These are phyloP conservation scores for Selaginella moellendorffii DNA, from an alignment of 75 land plant genomes.

Conservation along the genomic window DNA sequence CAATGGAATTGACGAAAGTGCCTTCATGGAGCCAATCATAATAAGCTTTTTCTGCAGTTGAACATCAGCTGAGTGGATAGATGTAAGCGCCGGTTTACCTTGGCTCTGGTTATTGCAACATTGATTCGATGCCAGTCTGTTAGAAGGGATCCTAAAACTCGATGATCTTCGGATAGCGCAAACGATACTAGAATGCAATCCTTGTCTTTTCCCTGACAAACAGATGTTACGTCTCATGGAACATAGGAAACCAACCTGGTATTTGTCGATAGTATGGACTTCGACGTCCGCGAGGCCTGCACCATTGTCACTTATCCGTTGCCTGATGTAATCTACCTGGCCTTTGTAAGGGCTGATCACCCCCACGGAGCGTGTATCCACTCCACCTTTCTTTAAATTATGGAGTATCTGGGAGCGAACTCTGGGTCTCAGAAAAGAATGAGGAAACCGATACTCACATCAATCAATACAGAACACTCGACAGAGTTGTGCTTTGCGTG, in stretches of 20 bases:
- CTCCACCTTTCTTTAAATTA: slow-evolving; percentile 31
- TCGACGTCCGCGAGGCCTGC: slow-evolving; percentile 31
- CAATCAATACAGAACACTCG: background rate
- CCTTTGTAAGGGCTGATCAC: slow-evolving; percentile 83
- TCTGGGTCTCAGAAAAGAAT: background rate
- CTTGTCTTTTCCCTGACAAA: slow-evolving; percentile 70
- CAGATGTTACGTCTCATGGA: background rate
- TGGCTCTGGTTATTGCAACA: slow-evolving; percentile 77
- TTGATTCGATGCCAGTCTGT: slow-evolving; percentile 91
- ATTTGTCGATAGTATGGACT: slow-evolving; percentile 79
- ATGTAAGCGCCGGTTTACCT: no score
- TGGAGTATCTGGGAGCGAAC: slow-evolving; percentile 21
- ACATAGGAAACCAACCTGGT: slow-evolving; percentile 36
- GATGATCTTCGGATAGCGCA: slow-evolving; percentile 47
- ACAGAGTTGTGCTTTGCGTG: background rate
- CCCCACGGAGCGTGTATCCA: slow-evolving; percentile 37
- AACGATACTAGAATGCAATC: slow-evolving; percentile 75
- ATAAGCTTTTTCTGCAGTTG: slow-evolving; percentile 69
- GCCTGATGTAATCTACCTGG: slow-evolving; percentile 46
- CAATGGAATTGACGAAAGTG: slow-evolving; percentile 57
- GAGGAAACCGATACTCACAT: background rate
- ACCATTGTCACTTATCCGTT: slow-evolving; percentile 10
- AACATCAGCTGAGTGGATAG: no score
- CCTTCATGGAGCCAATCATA: slow-evolving; percentile 65
- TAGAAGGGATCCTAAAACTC: slow-evolving; percentile 35